Conservation (phyloP, 345 rosid genomes). For the Eucalyptus paniculata region DNA sequence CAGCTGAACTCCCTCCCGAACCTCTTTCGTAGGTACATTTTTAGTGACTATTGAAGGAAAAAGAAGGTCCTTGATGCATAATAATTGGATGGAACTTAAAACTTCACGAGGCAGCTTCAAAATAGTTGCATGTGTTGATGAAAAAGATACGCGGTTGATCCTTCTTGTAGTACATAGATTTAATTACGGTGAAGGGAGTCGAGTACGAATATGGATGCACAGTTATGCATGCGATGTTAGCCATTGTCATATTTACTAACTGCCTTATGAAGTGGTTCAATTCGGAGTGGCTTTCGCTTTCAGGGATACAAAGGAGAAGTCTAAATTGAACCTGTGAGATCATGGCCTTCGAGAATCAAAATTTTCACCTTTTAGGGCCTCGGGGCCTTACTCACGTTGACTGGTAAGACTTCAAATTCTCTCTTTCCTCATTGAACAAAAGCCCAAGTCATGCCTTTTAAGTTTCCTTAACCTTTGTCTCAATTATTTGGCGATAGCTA, state of each 20-base stretch:
- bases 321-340: neutral
- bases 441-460: neutral
- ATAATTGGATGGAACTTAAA: neutral
- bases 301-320: neutral
- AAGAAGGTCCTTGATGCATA: neutral
- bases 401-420: slow-evolving; percentile 23
- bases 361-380: slow-evolving; percentile 45
- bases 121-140: neutral
- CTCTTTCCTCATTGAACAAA: neutral
- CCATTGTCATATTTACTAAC: neutral
- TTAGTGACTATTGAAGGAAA: neutral
- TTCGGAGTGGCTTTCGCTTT: neutral
- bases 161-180: neutral
- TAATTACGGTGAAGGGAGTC: neutral
- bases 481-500: neutral
- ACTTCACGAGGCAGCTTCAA: neutral
- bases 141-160: neutral
- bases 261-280: neutral
- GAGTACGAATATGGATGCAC: neutral
- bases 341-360: slow-evolving; percentile 42
- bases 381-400: slow-evolving; percentile 39
- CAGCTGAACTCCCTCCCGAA: neutral
- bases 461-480: neutral
- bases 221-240: neutral
- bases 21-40: neutral